A percentile compares a stretch with the other conserved stretches of the same genome.
Conservation (phyloP, 2,329 filamentous ascomycete species). For the Pestalotiopsis sp. region DNA sequence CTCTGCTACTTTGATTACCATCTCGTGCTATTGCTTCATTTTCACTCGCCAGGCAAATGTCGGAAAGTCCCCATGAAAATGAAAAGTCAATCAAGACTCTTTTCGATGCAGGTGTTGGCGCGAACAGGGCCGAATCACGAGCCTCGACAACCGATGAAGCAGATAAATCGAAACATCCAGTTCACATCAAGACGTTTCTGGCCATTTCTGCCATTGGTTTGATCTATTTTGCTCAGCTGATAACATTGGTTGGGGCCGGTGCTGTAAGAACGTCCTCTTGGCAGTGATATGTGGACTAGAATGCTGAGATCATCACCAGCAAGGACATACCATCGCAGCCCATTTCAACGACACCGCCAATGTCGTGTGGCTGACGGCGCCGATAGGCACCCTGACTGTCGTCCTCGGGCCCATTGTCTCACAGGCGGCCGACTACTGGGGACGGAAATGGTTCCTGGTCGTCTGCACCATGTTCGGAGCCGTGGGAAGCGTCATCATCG, state of each 20-base stretch:
- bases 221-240: constrained; percentile 39
- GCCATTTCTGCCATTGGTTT: constrained; percentile 37
- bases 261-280: constrained; percentile 30
- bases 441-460: constrained; percentile 44
- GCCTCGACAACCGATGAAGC: background rate
- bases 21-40: background rate
- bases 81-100: background rate
- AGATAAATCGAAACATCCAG: constrained; percentile 21
- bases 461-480: constrained; percentile 35
- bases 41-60: background rate
- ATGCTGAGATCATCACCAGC: constrained; percentile 21
- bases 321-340: constrained; percentile 35
- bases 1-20: background rate
- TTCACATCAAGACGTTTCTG: constrained; percentile 36
- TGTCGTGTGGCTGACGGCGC: constrained; percentile 37
- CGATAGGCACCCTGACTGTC: constrained; percentile 40
- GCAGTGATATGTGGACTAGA: background rate
- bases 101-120: background rate
- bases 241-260: constrained; percentile 37
- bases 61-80: background rate
- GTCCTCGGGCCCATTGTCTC: constrained; percentile 39
- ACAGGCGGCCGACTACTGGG: constrained; percentile 46
- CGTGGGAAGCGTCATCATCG: constrained; percentile 38
- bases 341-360: constrained; percentile 26
- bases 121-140: background rate